A percentile compares a stretch with the other conserved stretches of the same genome.
These are phyloP conservation scores for Colletotrichum sp. DNA, from an alignment of 2,329 filamentous ascomycete genomes.

Conservation along the genomic window DNA sequence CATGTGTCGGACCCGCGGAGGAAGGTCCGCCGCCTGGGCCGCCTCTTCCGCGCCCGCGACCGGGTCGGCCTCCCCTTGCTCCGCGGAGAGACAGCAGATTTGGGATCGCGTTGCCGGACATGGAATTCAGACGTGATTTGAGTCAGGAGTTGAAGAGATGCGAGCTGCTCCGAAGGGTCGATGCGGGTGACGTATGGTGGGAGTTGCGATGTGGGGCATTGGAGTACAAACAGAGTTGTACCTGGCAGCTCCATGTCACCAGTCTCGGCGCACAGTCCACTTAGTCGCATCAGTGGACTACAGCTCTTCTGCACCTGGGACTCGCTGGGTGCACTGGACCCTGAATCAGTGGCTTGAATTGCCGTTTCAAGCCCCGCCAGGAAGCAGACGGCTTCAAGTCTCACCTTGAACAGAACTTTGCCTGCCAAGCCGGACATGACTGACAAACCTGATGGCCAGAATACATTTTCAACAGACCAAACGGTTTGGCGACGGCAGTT, in stretches of 20 bases:
- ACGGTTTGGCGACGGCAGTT: not conserved
- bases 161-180: not conserved
- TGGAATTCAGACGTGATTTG: constrained; percentile 35
- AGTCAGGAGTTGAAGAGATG: not conserved
- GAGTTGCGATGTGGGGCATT: not conserved
- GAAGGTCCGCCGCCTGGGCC: constrained; percentile 27
- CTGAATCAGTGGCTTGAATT: not conserved
- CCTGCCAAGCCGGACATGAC: not conserved
- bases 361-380: not conserved
- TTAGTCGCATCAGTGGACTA: not conserved
- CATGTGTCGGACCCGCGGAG: constrained; percentile 53
- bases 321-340: not conserved
- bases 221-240: not conserved
- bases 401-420: not conserved
- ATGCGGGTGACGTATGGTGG: constrained; percentile 1
- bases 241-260: not conserved
- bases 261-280: not conserved
- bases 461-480: not conserved
- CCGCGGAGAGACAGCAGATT: constrained; percentile 71
- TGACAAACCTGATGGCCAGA: not conserved
- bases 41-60: constrained; percentile 38
- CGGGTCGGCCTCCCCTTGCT: constrained; percentile 44
- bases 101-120: constrained; percentile 79
- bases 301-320: not conserved
- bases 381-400: not conserved